Conservation (phyloP, 257 asterid genomes). For the Echium plantagineum region DNA sequence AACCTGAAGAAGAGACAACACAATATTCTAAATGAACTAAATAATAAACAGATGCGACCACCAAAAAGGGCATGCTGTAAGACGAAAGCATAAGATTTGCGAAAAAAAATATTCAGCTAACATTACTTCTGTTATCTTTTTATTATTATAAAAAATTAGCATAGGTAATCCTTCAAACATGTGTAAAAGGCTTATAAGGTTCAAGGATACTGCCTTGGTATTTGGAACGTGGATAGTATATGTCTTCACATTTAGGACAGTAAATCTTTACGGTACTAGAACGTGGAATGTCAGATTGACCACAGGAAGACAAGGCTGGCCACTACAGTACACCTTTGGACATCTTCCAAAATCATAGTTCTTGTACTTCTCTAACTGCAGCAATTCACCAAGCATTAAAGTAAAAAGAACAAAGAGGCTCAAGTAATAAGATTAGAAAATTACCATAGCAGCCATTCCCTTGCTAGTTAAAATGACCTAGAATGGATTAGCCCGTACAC, state of each 20-base stretch:
- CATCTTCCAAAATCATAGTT: conserved; percentile 94
- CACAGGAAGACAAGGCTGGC: conserved; percentile 99
- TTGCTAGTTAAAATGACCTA: conserved; percentile 83
- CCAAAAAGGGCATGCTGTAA: neutral
- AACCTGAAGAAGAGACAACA: neutral
- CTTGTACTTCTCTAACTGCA: conserved; percentile 89
- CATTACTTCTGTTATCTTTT: too few species aligned
- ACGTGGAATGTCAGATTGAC: conserved; percentile 88
- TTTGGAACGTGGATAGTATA: conserved; percentile 91
- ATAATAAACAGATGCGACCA: neutral
- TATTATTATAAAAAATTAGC: neutral
- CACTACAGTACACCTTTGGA: conserved; percentile 91
- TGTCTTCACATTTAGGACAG: conserved; percentile 92
- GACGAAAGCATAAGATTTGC: neutral
- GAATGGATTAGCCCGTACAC: conserved; percentile 89
- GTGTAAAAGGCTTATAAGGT: conserved; percentile 4
- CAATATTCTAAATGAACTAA: neutral
- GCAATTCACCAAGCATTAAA: conserved; percentile 5
- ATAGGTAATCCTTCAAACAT: conserved; percentile 1
- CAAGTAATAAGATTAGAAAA: conserved; percentile 11
- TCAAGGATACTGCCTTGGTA: conserved; percentile 99
- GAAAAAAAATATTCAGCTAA: too few species aligned
- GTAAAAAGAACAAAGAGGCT: conserved; percentile 1
- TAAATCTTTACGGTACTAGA: conserved; percentile 87
- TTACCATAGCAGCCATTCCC: conserved; percentile 98